Conservation (phyloP, 2,329 filamentous ascomycete genomes). For the Diaporthe vaccinii region DNA sequence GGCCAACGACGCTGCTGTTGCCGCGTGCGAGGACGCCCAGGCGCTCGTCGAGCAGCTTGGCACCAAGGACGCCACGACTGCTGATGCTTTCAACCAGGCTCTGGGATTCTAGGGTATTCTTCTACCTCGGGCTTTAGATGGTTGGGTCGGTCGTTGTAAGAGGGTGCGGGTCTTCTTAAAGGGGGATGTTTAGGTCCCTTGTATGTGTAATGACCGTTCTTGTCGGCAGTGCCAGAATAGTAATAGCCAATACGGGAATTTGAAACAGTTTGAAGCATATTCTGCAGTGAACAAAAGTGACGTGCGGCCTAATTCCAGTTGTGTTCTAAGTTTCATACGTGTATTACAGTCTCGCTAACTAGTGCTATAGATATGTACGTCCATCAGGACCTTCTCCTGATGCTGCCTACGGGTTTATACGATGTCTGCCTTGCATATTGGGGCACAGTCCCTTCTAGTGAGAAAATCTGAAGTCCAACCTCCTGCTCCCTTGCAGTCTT, state of each 20-base stretch:
- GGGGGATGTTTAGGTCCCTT: neutral
- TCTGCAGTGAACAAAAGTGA: neutral
- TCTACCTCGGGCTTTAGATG: neutral
- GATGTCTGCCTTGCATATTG: too few species aligned
- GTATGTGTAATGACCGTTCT: slow-evolving; percentile 19
- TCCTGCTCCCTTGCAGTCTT: slow-evolving; percentile 59
- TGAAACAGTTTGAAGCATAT: neutral
- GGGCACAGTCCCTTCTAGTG: slow-evolving; percentile 44
- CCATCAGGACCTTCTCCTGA: too few species aligned
- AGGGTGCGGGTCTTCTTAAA: neutral
- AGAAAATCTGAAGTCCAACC: slow-evolving; percentile 58
- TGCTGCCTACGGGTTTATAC: neutral
- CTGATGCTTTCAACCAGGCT: slow-evolving; percentile 61
- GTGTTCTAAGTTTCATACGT: neutral
- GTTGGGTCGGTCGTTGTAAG: neutral
- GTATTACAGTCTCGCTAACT: neutral
- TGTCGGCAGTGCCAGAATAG: slow-evolving; percentile 14
- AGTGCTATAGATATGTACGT: neutral
- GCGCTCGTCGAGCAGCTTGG: slow-evolving; percentile 63
- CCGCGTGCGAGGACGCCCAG: slow-evolving; percentile 62
- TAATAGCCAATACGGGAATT: slow-evolving; percentile 22
- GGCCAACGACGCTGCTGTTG: slow-evolving; percentile 67
- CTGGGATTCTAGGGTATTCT: slow-evolving; percentile 52
- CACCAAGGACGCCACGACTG: slow-evolving; percentile 62
- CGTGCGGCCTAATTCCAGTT: too few species aligned